Conservation (phyloP, 169 alveolate genomes). For the Perkinsus marinus region DNA sequence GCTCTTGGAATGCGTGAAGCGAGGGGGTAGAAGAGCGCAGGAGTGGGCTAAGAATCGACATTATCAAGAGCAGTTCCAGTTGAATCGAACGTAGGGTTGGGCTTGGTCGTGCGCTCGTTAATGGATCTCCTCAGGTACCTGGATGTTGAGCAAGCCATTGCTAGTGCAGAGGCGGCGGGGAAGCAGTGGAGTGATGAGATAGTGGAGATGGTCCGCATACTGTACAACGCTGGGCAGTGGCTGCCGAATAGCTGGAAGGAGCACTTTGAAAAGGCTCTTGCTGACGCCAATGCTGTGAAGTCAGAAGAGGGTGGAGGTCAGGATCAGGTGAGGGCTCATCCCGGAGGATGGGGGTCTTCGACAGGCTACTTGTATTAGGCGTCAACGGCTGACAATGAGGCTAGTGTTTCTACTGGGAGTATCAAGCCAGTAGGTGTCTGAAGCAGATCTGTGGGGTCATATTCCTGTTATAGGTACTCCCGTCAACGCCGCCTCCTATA, state of each 20-base stretch:
- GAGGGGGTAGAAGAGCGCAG: background rate
- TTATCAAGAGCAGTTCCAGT: background rate
- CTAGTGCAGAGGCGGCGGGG: background rate
- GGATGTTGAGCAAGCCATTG: background rate
- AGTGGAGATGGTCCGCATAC: background rate
- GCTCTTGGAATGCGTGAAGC: background rate
- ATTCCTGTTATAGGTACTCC: background rate
- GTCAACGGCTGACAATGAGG: background rate
- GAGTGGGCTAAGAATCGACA: background rate
- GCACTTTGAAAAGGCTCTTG: background rate
- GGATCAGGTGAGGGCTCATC: background rate
- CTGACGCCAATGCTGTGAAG: background rate
- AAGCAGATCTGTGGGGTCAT: background rate
- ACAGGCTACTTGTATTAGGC: background rate
- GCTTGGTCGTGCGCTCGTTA: background rate
- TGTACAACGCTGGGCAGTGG: background rate
- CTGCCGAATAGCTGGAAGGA: background rate
- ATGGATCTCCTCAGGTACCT: background rate
- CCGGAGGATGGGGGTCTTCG: background rate
- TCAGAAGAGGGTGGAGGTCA: background rate
- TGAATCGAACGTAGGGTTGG: background rate
- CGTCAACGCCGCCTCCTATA: background rate
- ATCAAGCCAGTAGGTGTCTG: background rate
- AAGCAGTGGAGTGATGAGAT: background rate
- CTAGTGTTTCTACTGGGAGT: background rate